A percentile compares a stretch with the other conserved stretches of the same genome.
These are phyloP conservation scores for Globisporangium rhizosaccharum DNA, from an alignment of 352 stramenopile species.

Conservation along the genomic window DNA sequence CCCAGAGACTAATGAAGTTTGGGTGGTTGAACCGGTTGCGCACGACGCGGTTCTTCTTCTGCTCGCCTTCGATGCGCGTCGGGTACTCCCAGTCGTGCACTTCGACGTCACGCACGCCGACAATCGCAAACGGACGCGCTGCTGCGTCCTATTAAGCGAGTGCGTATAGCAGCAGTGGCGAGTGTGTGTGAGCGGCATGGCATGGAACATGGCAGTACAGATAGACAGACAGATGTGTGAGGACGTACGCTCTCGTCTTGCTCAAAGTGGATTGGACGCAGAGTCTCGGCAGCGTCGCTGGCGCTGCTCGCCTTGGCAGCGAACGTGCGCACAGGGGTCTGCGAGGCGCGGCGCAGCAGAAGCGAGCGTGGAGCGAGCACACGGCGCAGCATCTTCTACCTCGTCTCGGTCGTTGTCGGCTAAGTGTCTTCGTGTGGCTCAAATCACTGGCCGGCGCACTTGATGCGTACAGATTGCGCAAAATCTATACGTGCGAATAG, in stretches of 20 bases:
- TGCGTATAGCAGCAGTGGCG: background rate
- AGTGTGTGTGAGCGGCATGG: background rate
- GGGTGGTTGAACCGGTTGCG: constrained; percentile 74
- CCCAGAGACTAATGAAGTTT: constrained; percentile 84
- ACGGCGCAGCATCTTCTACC: constrained; percentile 18
- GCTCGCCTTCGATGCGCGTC: constrained; percentile 54
- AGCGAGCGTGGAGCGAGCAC: constrained; percentile 10
- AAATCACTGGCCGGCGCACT: constrained; percentile 11
- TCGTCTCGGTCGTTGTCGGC: background rate
- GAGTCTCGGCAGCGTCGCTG: constrained; percentile 10
- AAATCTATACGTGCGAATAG: background rate
- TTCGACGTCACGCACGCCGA: constrained; percentile 77
- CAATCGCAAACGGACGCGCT: constrained; percentile 61
- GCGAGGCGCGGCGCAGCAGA: constrained; percentile 10
- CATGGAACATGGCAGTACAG: background rate
- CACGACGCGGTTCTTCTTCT: constrained; percentile 48
- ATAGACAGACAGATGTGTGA: background rate
- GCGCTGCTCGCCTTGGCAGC: constrained; percentile 13
- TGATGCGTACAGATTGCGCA: background rate
- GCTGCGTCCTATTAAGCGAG: constrained; percentile 24
- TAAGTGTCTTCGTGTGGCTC: constrained; percentile 1
- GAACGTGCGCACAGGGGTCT: constrained; percentile 19
- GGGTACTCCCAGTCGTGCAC: constrained; percentile 74
- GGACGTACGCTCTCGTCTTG: constrained; percentile 54
- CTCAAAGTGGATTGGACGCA: constrained; percentile 73